Base-by-base conservation (phyloP, 2,329 filamentous ascomycete genomes). In the Colletotrichum sansevieriae region DNA sequence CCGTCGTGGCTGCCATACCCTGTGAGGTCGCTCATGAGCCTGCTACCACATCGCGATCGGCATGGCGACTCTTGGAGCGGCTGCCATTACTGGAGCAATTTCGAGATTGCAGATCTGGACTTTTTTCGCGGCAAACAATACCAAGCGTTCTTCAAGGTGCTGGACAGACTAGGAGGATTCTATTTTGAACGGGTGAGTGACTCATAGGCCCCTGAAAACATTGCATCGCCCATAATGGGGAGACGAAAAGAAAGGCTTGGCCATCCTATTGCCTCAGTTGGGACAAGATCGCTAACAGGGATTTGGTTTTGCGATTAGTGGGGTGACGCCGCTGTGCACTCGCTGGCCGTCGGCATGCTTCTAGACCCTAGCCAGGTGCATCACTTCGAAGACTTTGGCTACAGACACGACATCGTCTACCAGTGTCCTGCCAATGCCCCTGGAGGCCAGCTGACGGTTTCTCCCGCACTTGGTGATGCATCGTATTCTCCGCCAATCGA, bases 61-160 rank as follows among this genome's bases (percentile, higher is more conserved):
- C 73, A 76, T 47, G 82, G 82, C 39, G 81, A 84, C 68, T 71
- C 71, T 39, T 84, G 82, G 81, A 83, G 78, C 65, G 58, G 80
- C 68, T 84, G 82, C 72, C 82, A 84, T 68, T 84, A 82, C 72
- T 84, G 82, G 82, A 82, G 80, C 70, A 84, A 84, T 68, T 84
- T 84, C 56, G 82, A 84, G 73, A 83, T 84, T 63, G 82, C 81
- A 37, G 78, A 82, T 66, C 76, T 84, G 75, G 81, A 83, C 63
- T 81, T 83, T 63, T 84, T 83, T 75, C 77, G 82, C 29, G 75
- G 77, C 6, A 73, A 71, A 51, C 74, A 74, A 43, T 84, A 84
- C 55, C 80, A 82, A 65, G 78, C 80, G 10, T 76, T 82, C 20
- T 83, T 82, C 63, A 73, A 78, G 13, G 78, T 79, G 56, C 72